phyloP scores from a whole-genome alignment of 2,329 filamentous ascomycete species.

The Penicillium sp. region DNA sequence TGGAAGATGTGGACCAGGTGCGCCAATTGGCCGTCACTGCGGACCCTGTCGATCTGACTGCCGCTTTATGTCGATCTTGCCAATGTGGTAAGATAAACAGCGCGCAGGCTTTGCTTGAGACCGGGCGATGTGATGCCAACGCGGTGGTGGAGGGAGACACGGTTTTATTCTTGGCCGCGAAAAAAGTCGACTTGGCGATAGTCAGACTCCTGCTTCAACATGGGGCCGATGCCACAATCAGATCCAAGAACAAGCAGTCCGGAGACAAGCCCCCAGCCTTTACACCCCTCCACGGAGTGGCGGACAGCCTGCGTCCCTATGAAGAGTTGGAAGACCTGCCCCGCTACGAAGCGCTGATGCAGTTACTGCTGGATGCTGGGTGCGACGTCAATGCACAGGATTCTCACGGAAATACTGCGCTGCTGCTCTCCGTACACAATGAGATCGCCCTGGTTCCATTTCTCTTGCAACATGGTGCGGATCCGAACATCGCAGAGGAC shows the following conservation, averaged over 20 bases:
- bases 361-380: conserved; percentile 13
- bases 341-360: background rate
- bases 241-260: background rate
- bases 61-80: conserved; percentile 12
- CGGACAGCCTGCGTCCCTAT: background rate
- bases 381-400: conserved; percentile 14
- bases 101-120: conserved; percentile 3
- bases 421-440: background rate
- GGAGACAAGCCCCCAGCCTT: background rate
- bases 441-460: background rate
- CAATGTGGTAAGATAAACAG: background rate
- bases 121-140: conserved; percentile 10
- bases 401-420: conserved; percentile 1
- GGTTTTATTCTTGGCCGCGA: conserved; percentile 9
- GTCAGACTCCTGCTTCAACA: conserved; percentile 12
- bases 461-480: conserved; percentile 9
- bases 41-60: conserved; percentile 4
- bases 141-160: conserved; percentile 7
- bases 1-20: conserved; percentile 6
- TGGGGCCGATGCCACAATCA: conserved; percentile 6
- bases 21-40: conserved; percentile 3
- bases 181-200: background rate
- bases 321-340: background rate
- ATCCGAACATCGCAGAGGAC: conserved; percentile 7
- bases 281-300: conserved; percentile 3